Base-by-base conservation (phyloP, 495 filamentous ascomycete genomes). In the Xylaria grammica region DNA sequence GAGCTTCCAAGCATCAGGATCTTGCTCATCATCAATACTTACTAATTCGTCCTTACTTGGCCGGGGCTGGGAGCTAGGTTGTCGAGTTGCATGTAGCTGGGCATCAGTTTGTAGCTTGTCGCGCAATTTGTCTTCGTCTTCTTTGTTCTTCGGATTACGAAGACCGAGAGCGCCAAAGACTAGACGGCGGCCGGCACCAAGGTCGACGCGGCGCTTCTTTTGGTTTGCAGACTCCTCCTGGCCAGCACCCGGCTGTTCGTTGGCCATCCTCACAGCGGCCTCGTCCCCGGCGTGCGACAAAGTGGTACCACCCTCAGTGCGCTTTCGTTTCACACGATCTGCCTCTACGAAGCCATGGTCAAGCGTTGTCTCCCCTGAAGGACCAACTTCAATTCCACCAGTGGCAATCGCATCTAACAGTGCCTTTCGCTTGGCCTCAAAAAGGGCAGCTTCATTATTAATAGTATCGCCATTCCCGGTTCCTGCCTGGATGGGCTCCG, bases 91-190 rank as follows among this genome's bases (percentile, higher is more conserved):
- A 0, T 74, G 53, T 1, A 74, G 73, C 42, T 71, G 72, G 24
- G 79, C 70, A 30, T 76, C 70, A 60, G 73, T 72, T 77, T 78
- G 78, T 17, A 92, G 74, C 62, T 85, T 85, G 54, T 78, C 81
- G n/a, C 85, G 84, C 5, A 89, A 75, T 34, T 80, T 81, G 13
- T 87, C 82, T 69, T 89, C 88, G 17, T 92, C 89, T 62, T 84
- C 82, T 68, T 90, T 88, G 4, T 82, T 87, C 60, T 84, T 87
- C 2, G 91, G 91, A 10, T 82, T 83, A 60, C 83, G 83, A 4
- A 92, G 76, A 34, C 90, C 91, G n/a, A 93, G 79, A 24, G 89
- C 86, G 20, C 88, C 87, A 68, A 93, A 93, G 0, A 95, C 69
- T 65, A 94, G 72, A 63, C 91, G 81, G 45, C 85, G 83, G 4